Conservation (phyloP, 176 grass and related monocot species). For the Avena insularis region DNA sequence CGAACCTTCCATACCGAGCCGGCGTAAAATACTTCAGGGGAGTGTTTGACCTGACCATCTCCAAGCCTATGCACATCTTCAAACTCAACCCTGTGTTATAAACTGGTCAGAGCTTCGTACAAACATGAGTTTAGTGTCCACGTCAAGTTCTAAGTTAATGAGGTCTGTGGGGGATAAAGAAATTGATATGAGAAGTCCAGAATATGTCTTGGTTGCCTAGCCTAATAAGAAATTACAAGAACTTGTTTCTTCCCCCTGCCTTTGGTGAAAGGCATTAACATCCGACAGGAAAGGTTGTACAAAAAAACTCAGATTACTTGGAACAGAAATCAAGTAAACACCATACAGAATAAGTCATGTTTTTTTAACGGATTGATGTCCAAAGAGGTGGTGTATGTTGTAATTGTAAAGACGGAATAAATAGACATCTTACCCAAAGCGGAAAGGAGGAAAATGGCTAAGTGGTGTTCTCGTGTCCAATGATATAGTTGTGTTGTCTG, state of each 20-base stretch:
- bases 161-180: slow-evolving; percentile 16
- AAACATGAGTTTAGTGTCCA: slow-evolving; percentile 19
- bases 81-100: slow-evolving; percentile 79
- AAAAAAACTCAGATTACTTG: background rate
- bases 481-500: slow-evolving; percentile 78
- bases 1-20: slow-evolving; percentile 97
- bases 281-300: background rate
- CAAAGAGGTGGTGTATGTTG: background rate
- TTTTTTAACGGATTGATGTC: background rate
- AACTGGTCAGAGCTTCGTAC: slow-evolving; percentile 38
- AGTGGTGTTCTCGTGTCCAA: slow-evolving; percentile 96
- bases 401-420: slow-evolving; percentile 27
- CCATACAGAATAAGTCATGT: background rate
- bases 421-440: slow-evolving; percentile 76
- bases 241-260: background rate
- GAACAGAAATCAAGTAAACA: slow-evolving; percentile 19
- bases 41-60: slow-evolving; percentile 96
- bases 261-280: background rate
- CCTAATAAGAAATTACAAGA: background rate
- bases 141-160: slow-evolving; percentile 3
- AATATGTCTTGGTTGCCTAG: slow-evolving; percentile 33
- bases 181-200: slow-evolving; percentile 21
- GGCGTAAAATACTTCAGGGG: slow-evolving; percentile 93
- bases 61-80: slow-evolving; percentile 91
- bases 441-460: slow-evolving; percentile 93